Evolutionary conservation across 495 filamentous ascomycete genomes (phyloP), one percentile per base, ranked within the genome.

Genomic region (Xylaria curta): DNA sequence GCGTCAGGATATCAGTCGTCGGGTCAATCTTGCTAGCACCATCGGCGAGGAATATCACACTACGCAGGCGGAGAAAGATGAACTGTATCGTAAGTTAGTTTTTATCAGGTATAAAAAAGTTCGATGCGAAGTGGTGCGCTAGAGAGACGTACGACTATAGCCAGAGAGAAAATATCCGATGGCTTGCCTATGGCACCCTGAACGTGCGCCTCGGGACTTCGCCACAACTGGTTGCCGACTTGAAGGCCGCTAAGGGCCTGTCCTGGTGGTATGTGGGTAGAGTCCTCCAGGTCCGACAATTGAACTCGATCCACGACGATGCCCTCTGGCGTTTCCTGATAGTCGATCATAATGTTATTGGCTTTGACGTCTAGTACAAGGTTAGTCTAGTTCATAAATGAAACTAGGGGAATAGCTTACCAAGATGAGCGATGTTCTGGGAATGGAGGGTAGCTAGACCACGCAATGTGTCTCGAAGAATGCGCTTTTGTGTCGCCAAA

Each of bases 381-480:
- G 42, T 64, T 38, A 71, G 56, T 40, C 26, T 38, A 17, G 31
- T 61, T 74, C 28, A 72, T 66, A n/a, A 28, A 49, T 31, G 42
- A 42, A 60, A 1, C 26, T 59, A 47, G 7, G 12, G 46, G 58
- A 69, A 51, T 58, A 5, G 36, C 68, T 42, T 64, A 70, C 68
- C 68, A 4, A 77, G 74, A 75, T 87, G 84, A 36, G 85, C 82
- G 69, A 87, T 83, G 72, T 87, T 81, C 72, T 80, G 81, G 68
- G 83, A 78, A 74, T 87, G 84, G 65, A 87, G 75, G 36, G 78
- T 81, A 65, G 82, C 80, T 66, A 87, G 75, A 8, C 85, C 84
- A 58, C 73, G 78, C 31, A 86, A 75, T 38, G 80, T 78, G 73
- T 84, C 80, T 72, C 83, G 81, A 51, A 86, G 82, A 60, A 86